Base-by-base conservation (phyloP, 106 monocot species). In the Dioscorea dumetorum region DNA sequence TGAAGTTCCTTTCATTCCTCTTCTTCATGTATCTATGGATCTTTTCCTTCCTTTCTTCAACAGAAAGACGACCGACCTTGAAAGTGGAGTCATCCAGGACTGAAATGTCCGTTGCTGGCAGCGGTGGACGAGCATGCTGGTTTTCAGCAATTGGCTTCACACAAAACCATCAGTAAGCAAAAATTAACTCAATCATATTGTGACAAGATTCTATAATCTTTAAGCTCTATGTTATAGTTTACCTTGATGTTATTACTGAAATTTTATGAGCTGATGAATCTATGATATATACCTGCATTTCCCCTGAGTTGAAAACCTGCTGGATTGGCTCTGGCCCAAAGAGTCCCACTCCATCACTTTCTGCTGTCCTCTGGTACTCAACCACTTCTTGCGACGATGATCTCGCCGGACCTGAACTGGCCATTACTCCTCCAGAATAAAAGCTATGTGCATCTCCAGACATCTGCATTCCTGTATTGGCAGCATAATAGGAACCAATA, bases 21-120 rank as follows among this genome's bases (percentile, higher is more conserved):
- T 94, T 94, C 81, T 77, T 80, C 72, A 85, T 61, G 74, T 91
- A 94, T 54, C 85, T 78, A 48, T 83, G 64, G 72, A 94, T 88
- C 76, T 84, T 90, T 70, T 76, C 83, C 70, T 79, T 85, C 72
- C 83, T 94, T 48, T 94, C 85, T 62, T 94, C 94, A 15, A 48
- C 61, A 2, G 88, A 69, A 15, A 91, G 76, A 1, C 79, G 77
- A 0, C 74, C 81, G 7, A 83, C 83, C 70, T 83, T 94, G 73
- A 73, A 78, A 58, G 23, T 79, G 12, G 86, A 69, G 8, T 84
- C 84, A 9, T 91, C 91, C 51, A 78, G 18, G 13, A 70, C 24
- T 17, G 82, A 9, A 24, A 74, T 72, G 35, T 84, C 79, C 0
- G 79, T 58, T 4, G 79, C 22, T 19, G 75, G 18, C 50, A 65